Conservation (phyloP, 2,329 filamentous ascomycete species). For the Botrytis pseudocinerea region DNA sequence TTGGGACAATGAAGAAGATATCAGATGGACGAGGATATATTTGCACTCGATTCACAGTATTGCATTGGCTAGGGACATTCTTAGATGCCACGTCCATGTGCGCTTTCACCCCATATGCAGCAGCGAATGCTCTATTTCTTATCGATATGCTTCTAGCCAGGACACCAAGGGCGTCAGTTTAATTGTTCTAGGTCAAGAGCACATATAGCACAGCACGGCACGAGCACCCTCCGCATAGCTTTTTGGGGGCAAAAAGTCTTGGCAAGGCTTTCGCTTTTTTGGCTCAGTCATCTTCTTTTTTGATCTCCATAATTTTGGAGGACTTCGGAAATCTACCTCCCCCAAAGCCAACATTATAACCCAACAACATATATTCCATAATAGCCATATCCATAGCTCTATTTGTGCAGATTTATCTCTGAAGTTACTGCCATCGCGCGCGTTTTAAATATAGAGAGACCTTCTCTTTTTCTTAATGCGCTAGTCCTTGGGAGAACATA, state of each 20-base stretch:
- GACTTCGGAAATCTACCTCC: conserved; percentile 3
- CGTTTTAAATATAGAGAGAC: not conserved
- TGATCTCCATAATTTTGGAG: conserved; percentile 28
- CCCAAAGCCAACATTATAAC: not conserved
- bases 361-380: not conserved
- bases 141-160: not conserved
- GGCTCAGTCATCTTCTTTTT: conserved; percentile 23
- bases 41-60: not conserved
- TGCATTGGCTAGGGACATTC: not conserved
- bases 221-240: not conserved
- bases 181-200: not conserved
- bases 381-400: not conserved
- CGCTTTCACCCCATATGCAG: not conserved
- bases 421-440: not conserved
- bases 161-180: not conserved
- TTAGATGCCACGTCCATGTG: not conserved
- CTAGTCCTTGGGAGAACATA: not conserved
- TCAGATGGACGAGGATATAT: not conserved
- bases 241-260: not conserved
- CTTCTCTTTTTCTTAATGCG: conserved; percentile 3
- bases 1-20: not conserved
- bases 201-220: too few relatives aligned
- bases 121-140: not conserved
- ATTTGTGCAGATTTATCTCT: not conserved
- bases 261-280: conserved; percentile 20